Evolutionary conservation across 345 rosid species (phyloP).

Genomic region (Durio zibethinus): DNA sequence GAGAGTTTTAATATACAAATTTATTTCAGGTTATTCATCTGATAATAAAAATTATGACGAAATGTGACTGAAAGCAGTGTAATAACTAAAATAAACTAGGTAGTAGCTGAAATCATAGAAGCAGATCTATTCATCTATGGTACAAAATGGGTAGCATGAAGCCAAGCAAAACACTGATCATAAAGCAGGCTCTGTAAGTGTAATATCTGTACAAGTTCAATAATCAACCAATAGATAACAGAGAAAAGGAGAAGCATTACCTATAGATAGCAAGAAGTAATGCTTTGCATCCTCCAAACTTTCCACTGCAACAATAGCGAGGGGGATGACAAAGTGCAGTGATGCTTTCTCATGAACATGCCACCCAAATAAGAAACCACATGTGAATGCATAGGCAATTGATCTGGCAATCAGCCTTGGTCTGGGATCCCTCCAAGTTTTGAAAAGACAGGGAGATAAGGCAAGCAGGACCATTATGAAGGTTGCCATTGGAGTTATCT

Average conservation of each 20-base stretch:
- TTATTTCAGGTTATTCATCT: not conserved
- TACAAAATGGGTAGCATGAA: not conserved
- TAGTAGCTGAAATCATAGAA: not conserved
- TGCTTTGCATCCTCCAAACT: slow-evolving; percentile 85
- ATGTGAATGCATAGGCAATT: slow-evolving; percentile 78
- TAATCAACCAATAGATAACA: not conserved
- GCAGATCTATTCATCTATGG: not conserved
- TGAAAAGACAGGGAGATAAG: slow-evolving; percentile 66
- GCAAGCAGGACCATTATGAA: slow-evolving; percentile 71
- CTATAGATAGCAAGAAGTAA: slow-evolving; percentile 73
- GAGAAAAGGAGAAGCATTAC: slow-evolving; percentile 31
- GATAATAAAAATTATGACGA: not conserved
- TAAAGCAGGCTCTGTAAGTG: not conserved
- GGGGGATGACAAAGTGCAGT: slow-evolving; percentile 80
- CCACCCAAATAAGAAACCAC: slow-evolving; percentile 95
- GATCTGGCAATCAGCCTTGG: slow-evolving; percentile 56
- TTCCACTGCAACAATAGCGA: slow-evolving; percentile 66
- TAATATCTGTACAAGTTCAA: not conserved
- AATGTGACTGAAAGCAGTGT: not conserved
- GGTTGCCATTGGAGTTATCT: slow-evolving; percentile 71
- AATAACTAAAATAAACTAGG: not conserved
- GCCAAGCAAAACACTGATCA: not conserved
- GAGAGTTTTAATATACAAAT: not conserved
- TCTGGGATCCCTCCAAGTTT: slow-evolving; percentile 68
- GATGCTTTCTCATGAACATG: slow-evolving; percentile 99